Evolutionary conservation across 768 basidiomycete genomes (phyloP).

Genomic region (Pulveroboletus sp.): DNA sequence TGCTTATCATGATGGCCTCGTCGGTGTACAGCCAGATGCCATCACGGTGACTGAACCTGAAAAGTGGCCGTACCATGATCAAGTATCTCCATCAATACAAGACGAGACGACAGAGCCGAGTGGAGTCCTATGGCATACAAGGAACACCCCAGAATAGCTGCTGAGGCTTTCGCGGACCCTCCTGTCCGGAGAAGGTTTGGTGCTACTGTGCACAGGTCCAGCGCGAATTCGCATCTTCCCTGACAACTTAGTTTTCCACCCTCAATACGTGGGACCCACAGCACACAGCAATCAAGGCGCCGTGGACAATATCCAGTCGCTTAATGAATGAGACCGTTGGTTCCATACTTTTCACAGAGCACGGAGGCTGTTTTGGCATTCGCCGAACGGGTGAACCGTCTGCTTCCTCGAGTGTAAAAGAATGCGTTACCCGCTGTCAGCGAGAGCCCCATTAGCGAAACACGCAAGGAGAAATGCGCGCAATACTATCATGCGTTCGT

Average conservation of each 20-base stretch:
- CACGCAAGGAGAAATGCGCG: background rate
- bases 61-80: slow-evolving; percentile 1
- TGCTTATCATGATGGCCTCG: background rate
- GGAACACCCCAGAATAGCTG: slow-evolving; percentile 14
- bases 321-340: background rate
- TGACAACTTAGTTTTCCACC: slow-evolving; percentile 3
- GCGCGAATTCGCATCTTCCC: slow-evolving; percentile 1
- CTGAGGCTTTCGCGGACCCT: slow-evolving; percentile 7
- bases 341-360: background rate
- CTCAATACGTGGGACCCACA: slow-evolving; percentile 1
- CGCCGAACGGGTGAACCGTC: background rate
- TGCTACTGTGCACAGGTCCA: background rate
- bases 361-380: background rate
- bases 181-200: slow-evolving; percentile 2
- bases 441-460: background rate
- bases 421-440: background rate
- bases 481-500: background rate
- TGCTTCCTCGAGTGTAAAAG: background rate
- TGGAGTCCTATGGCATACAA: slow-evolving; percentile 10
- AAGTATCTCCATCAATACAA: slow-evolving; percentile 13
- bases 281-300: background rate
- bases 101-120: slow-evolving; percentile 17
- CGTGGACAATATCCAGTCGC: background rate
- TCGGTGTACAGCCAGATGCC: slow-evolving; percentile 4
- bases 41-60: slow-evolving; percentile 11